A percentile compares a stretch with the other conserved stretches of the same genome.
Conservation (phyloP, 1,284 basidiomycete genomes). For the Apiotrichum sp. region DNA sequence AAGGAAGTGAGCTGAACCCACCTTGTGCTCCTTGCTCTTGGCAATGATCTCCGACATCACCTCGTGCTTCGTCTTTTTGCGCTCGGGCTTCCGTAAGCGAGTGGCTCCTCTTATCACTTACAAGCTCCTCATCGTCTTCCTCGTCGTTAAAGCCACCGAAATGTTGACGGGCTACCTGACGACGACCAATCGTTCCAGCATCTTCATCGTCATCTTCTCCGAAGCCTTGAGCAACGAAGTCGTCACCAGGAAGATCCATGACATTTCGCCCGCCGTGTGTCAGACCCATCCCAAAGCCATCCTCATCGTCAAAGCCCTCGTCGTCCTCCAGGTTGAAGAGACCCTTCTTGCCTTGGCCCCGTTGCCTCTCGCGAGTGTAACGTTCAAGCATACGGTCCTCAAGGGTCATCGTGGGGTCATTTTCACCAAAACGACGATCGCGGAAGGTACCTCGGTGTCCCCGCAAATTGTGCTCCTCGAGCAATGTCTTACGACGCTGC, state of each 20-base stretch:
- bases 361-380: constrained; percentile 75
- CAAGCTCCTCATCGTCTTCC: constrained; percentile 50
- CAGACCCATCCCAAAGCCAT: constrained; percentile 49
- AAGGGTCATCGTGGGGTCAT: constrained; percentile 77
- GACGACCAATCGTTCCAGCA: constrained; percentile 61
- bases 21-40: constrained; percentile 94
- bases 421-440: constrained; percentile 94
- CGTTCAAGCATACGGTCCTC: constrained; percentile 98
- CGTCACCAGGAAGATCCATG: constrained; percentile 62
- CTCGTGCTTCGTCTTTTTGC: constrained; percentile 87
- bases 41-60: constrained; percentile 98
- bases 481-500: constrained; percentile 75
- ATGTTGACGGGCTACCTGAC: constrained; percentile 62
- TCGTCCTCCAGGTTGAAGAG: constrained; percentile 77
- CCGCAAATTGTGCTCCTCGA: constrained; percentile 72
- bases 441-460: constrained; percentile 79
- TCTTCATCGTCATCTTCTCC: constrained; percentile 62
- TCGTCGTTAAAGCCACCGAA: constrained; percentile 77
- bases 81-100: constrained; percentile 30
- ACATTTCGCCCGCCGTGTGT: constrained; percentile 91
- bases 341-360: constrained; percentile 61
- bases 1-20: constrained; percentile 35
- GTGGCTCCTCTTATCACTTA: constrained; percentile 43
- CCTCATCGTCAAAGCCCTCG: constrained; percentile 52
- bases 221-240: constrained; percentile 75